Conservation (phyloP, 1,284 basidiomycete genomes). For the Cerioporus squamosus region DNA sequence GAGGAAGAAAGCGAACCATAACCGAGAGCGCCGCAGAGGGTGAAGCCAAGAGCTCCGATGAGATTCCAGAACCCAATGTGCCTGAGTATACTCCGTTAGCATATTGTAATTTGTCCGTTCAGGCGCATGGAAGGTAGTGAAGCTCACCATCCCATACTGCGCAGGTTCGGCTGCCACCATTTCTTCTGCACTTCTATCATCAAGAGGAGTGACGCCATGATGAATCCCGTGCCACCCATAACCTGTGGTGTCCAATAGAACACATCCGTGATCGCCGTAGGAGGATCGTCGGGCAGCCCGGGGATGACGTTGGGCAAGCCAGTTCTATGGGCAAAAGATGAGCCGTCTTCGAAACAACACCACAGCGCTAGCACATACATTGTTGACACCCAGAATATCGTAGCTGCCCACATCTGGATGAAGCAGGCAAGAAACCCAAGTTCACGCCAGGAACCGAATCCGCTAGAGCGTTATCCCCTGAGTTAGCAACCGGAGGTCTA, state of each 20-base stretch:
- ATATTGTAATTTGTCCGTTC: neutral
- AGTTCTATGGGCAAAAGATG: slow-evolving; percentile 32
- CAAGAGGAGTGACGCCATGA: slow-evolving; percentile 52
- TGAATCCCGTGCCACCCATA: slow-evolving; percentile 59
- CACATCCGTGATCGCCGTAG: slow-evolving; percentile 39
- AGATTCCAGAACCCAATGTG: slow-evolving; percentile 57
- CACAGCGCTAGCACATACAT: slow-evolving; percentile 33
- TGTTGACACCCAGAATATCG: slow-evolving; percentile 61
- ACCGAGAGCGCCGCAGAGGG: slow-evolving; percentile 57
- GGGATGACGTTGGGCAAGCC: slow-evolving; percentile 55
- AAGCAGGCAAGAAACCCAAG: slow-evolving; percentile 57
- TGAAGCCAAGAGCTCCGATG: slow-evolving; percentile 59
- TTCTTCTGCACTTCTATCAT: slow-evolving; percentile 59
- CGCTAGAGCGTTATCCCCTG: slow-evolving; percentile 16
- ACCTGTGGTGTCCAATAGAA: slow-evolving; percentile 60
- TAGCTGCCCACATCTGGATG: slow-evolving; percentile 55
- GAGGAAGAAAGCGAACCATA: slow-evolving; percentile 39
- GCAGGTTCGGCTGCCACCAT: slow-evolving; percentile 50
- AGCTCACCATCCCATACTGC: slow-evolving; percentile 55
- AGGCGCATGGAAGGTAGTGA: slow-evolving; percentile 1
- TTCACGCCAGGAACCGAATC: slow-evolving; percentile 49
- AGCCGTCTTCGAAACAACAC: too few species aligned
- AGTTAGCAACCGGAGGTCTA: neutral
- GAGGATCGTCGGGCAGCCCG: slow-evolving; percentile 27
- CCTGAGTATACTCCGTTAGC: slow-evolving; percentile 21